Percentiles rank a stretch among this genome's conserved stretches.
phyloP scores from a whole-genome alignment of 345 rosid species.

The Euclidium syriacum region DNA sequence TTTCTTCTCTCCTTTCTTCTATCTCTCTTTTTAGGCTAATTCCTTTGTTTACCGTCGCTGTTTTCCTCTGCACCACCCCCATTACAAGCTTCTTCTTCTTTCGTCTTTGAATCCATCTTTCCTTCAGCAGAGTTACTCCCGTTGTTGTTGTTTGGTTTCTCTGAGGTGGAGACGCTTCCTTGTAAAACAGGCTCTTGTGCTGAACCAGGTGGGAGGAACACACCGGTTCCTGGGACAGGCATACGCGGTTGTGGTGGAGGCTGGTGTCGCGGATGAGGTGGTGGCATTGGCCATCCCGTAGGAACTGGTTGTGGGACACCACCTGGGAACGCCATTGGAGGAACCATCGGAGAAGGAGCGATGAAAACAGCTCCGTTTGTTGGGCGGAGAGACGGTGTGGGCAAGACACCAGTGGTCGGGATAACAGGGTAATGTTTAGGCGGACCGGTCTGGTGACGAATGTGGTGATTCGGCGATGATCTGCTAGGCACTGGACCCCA shows the following conservation, averaged over 20 bases:
- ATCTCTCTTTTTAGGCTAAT: constrained; percentile 18
- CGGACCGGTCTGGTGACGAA: constrained; percentile 41
- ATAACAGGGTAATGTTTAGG: constrained; percentile 52
- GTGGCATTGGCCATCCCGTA: constrained; percentile 60
- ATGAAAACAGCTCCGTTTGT: constrained; percentile 38
- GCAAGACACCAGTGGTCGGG: constrained; percentile 40
- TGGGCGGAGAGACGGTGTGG: constrained; percentile 50
- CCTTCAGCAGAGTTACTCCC: constrained; percentile 14
- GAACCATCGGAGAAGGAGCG: constrained; percentile 45
- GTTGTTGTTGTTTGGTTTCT: constrained; percentile 1
- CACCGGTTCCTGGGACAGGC: constrained; percentile 87
- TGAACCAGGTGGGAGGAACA: constrained; percentile 77
- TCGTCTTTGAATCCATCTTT: constrained; percentile 5
- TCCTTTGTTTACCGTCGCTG: neutral
- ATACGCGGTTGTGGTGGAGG: constrained; percentile 54
- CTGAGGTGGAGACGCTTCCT: constrained; percentile 20
- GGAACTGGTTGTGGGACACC: constrained; percentile 58
- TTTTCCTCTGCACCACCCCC: constrained; percentile 1
- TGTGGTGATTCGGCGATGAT: constrained; percentile 46
- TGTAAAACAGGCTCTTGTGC: constrained; percentile 34
- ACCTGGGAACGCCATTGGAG: constrained; percentile 57
- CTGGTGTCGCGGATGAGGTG: constrained; percentile 57
- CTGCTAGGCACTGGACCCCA: constrained; percentile 61
- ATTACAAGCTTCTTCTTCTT: constrained; percentile 17
- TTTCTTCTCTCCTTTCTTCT: constrained; percentile 1